Conservation (phyloP, 2,329 filamentous ascomycete species). For the Xylaria hypoxylon region DNA sequence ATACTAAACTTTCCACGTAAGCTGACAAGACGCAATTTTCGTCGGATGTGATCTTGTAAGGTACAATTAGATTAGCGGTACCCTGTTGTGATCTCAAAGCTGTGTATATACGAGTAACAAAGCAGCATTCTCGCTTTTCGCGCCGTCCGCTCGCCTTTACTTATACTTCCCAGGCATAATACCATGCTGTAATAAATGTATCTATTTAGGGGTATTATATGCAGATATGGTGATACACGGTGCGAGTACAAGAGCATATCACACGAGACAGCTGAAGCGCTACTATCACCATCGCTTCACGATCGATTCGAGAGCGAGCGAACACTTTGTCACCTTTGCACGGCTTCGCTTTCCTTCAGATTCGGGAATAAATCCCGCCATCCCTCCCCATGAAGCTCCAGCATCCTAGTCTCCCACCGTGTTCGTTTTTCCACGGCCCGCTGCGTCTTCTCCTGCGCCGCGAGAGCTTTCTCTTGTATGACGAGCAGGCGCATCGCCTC, state of each 20-base stretch:
- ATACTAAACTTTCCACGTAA: not conserved
- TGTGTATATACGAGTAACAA: not conserved
- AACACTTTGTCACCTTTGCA: not conserved
- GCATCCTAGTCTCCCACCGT: slow-evolving; percentile 45
- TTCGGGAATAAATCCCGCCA: slow-evolving; percentile 39
- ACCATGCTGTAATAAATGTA: not conserved
- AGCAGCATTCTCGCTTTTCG: not conserved
- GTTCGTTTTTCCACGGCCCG: slow-evolving; percentile 28
- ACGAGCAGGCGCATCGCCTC: slow-evolving; percentile 49
- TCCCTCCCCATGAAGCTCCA: slow-evolving; percentile 36
- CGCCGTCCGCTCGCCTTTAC: no score
- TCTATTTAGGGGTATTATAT: slow-evolving; percentile 12
- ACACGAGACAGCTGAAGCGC: not conserved
- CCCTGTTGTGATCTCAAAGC: not conserved
- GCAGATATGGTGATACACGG: slow-evolving; percentile 2
- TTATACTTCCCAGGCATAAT: no score
- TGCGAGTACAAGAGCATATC: not conserved
- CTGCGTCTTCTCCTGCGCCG: slow-evolving; percentile 41
- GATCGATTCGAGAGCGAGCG: no score
- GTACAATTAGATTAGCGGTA: no score
- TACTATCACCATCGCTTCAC: not conserved
- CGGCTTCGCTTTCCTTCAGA: not conserved
- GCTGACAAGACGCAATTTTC: not conserved
- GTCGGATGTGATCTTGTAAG: no score
- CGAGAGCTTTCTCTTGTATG: slow-evolving; percentile 42